phyloP scores from a whole-genome alignment of 192 early-diverging fungal species.

The Backusella parvicylindrica region DNA sequence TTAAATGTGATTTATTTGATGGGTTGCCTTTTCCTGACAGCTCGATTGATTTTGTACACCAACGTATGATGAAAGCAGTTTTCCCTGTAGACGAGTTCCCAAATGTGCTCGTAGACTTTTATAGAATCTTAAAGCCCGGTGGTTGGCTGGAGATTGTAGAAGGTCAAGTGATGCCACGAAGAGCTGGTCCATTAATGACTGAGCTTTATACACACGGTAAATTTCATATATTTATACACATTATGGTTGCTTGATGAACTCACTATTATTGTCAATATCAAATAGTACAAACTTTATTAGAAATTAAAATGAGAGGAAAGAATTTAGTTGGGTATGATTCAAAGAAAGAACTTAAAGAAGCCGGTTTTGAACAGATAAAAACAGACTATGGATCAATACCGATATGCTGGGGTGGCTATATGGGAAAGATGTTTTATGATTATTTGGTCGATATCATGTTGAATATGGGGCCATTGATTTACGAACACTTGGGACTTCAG shows the following conservation, averaged over 20 bases:
- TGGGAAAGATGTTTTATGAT: slow-evolving; percentile 25
- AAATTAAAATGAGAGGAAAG: background rate
- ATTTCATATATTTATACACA: background rate
- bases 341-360: background rate
- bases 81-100: background rate
- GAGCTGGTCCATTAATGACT: slow-evolving; percentile 3
- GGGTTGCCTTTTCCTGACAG: background rate
- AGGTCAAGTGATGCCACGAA: slow-evolving; percentile 2
- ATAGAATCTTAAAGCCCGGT: slow-evolving; percentile 10
- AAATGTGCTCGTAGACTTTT: background rate
- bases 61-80: slow-evolving; percentile 13
- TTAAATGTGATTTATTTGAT: background rate
- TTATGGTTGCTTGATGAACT: too few relatives aligned
- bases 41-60: slow-evolving; percentile 19
- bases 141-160: slow-evolving; percentile 21
- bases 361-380: slow-evolving; percentile 2
- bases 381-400: slow-evolving; percentile 24
- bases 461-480: background rate
- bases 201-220: background rate
- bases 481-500: background rate
- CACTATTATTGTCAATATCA: background rate
- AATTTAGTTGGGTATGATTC: background rate
- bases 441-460: background rate
- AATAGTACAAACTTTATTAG: background rate
- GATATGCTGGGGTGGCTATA: slow-evolving; percentile 25